phyloP scores from a whole-genome alignment of 2,329 filamentous ascomycete species.

The Pestalotiopsis sp. region DNA sequence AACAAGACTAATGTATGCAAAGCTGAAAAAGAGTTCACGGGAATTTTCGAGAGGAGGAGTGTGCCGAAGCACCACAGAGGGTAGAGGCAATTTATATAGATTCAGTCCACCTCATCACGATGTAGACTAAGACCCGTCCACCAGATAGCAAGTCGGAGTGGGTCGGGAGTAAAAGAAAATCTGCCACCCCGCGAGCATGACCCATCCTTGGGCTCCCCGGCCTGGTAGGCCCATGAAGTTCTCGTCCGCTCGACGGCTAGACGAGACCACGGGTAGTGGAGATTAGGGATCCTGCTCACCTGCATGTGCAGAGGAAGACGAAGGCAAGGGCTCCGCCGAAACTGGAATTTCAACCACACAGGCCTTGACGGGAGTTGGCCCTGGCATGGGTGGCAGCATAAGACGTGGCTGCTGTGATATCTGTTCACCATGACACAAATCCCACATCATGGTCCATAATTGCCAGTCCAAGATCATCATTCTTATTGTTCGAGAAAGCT shows the following conservation, averaged over 20 bases:
- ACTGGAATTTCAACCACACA: conserved; percentile 3
- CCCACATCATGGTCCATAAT: conserved; percentile 15
- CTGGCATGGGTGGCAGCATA: conserved; percentile 4
- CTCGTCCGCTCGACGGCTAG: conserved; percentile 4
- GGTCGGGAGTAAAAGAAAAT: background rate
- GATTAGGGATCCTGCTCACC: conserved; percentile 3
- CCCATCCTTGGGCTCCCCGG: background rate
- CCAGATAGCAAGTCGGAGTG: background rate
- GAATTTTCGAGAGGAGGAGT: background rate
- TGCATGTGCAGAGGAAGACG: conserved; percentile 15
- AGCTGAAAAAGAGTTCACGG: background rate
- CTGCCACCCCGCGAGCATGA: background rate
- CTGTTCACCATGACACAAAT: conserved; percentile 19
- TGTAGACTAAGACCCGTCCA: background rate
- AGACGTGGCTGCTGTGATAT: conserved; percentile 17
- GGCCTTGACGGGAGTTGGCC: conserved; percentile 2
- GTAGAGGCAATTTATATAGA: conserved; percentile 14
- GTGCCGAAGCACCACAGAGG: background rate
- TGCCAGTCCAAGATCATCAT: background rate
- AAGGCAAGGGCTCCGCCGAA: conserved; percentile 15
- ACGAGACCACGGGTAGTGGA: conserved; percentile 6
- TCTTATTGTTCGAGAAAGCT: background rate
- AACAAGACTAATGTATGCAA: background rate
- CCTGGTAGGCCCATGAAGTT: conserved; percentile 7
- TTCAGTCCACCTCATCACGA: background rate